Evolutionary conservation across 2,329 filamentous ascomycete species (phyloP).

Genomic region (Aspergillus sp.): DNA sequence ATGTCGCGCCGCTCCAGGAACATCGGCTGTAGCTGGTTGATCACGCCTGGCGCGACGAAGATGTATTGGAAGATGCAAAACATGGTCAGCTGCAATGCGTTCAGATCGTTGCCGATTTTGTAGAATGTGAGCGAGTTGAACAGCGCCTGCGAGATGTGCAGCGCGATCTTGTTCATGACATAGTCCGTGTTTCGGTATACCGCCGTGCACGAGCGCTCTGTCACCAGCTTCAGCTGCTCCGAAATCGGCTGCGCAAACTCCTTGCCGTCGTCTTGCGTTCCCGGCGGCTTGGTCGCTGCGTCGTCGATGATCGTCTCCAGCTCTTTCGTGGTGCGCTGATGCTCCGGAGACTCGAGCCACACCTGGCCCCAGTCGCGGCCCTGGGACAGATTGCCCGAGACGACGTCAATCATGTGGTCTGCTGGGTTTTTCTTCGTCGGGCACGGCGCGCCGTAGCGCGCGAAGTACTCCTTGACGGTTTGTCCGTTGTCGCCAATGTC

Average conservation of each 20-base stretch:
- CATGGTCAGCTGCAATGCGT: conserved; percentile 62
- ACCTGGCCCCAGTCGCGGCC: conserved; percentile 61
- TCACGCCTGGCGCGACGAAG: conserved; percentile 40
- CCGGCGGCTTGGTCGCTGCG: conserved; percentile 34
- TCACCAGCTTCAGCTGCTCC: conserved; percentile 56
- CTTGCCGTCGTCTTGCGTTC: conserved; percentile 32
- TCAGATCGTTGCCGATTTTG: conserved; percentile 53
- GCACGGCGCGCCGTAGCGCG: conserved; percentile 53
- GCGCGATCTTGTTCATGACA: conserved; percentile 52
- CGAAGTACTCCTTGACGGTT: conserved; percentile 58
- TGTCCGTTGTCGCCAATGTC: conserved; percentile 55
- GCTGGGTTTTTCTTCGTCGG: conserved; percentile 53
- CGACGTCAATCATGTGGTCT: conserved; percentile 46
- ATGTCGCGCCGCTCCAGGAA: conserved; percentile 60
- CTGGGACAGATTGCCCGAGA: conserved; percentile 41
- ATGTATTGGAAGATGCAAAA: conserved; percentile 60
- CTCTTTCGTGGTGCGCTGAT: conserved; percentile 47
- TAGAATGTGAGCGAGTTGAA: conserved; percentile 54
- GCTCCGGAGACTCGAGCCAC: conserved; percentile 57
- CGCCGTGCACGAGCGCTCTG: conserved; percentile 55
- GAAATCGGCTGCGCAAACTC: conserved; percentile 58
- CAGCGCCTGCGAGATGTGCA: conserved; percentile 43
- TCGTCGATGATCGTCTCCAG: conserved; percentile 53
- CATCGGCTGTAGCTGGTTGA: conserved; percentile 50
- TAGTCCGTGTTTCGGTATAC: conserved; percentile 61